These are phyloP conservation scores for Geosmithia flava DNA, from an alignment of 2,329 filamentous ascomycete genomes.

Conservation along the genomic window DNA sequence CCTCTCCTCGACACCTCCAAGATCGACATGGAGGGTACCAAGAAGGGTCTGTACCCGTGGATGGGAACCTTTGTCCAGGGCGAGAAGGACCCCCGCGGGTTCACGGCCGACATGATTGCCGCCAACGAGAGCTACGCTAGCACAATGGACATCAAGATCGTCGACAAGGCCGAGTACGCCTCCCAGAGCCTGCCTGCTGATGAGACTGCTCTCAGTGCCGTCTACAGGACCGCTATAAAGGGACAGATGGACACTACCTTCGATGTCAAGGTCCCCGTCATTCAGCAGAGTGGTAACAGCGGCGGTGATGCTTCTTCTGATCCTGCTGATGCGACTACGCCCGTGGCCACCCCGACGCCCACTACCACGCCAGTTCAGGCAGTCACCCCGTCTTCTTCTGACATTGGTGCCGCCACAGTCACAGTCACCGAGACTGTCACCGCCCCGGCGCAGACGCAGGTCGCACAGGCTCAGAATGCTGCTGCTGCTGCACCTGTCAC, in stretches of 20 bases:
- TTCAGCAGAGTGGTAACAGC: not conserved
- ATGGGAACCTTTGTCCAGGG: slow-evolving; percentile 26
- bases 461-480: not conserved
- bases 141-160: slow-evolving; percentile 26
- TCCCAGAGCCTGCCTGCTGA: not conserved
- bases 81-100: slow-evolving; percentile 21
- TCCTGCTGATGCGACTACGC: not conserved
- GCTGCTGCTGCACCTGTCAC: not conserved
- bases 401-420: slow-evolving; percentile 12
- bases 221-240: not conserved
- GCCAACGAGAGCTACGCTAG: slow-evolving; percentile 28
- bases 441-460: slow-evolving; percentile 4
- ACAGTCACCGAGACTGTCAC: slow-evolving; percentile 24
- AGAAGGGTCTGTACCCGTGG: slow-evolving; percentile 28
- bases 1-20: slow-evolving; percentile 40
- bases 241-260: not conserved
- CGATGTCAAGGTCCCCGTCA: not conserved
- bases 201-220: not conserved
- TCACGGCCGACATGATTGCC: slow-evolving; percentile 18
- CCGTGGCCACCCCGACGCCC: not conserved
- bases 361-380: not conserved
- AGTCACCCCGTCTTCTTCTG: too few relatives aligned
- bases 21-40: slow-evolving; percentile 24
- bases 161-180: slow-evolving; percentile 6
- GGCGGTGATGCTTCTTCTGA: too few relatives aligned